These are phyloP conservation scores for Herpetomonas tarakana DNA, from an alignment of 208 protist genomes.

Conservation along the genomic window DNA sequence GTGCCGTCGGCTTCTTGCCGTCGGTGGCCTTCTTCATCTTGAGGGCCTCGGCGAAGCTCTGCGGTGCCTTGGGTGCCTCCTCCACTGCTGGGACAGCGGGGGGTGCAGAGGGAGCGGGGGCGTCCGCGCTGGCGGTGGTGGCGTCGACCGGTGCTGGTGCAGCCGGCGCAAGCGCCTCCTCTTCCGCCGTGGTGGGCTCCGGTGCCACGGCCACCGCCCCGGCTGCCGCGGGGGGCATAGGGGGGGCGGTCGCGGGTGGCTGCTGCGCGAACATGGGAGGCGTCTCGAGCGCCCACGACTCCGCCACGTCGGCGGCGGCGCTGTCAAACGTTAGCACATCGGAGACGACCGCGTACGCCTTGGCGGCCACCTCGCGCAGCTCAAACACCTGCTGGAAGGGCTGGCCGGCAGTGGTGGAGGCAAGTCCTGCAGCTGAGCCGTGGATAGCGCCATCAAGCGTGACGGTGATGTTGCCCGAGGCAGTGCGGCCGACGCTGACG, in stretches of 20 bases:
- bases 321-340: slow-evolving; percentile 34
- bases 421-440: not conserved
- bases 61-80: slow-evolving; percentile 25
- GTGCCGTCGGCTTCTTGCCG: slow-evolving; percentile 18
- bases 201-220: not conserved
- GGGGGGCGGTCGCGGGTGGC: slow-evolving; percentile 15
- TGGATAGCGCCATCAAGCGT: slow-evolving; percentile 32
- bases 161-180: not conserved
- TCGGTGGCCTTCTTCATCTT: slow-evolving; percentile 22
- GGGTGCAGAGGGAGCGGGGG: slow-evolving; percentile 2
- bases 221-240: slow-evolving; percentile 3
- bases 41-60: slow-evolving; percentile 51
- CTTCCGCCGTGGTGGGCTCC: not conserved
- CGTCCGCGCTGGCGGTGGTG: slow-evolving; percentile 4
- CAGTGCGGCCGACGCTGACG: slow-evolving; percentile 20
- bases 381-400: slow-evolving; percentile 65
- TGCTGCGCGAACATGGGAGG: slow-evolving; percentile 41
- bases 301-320: slow-evolving; percentile 10
- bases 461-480: slow-evolving; percentile 33
- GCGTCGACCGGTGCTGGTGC: not conserved
- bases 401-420: slow-evolving; percentile 8
- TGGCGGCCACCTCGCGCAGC: slow-evolving; percentile 41
- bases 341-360: slow-evolving; percentile 50
- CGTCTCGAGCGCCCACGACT: slow-evolving; percentile 48
- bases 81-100: not conserved